Evolutionary conservation across 1,139 yeast species (phyloP), one percentile per base, ranked within the genome.

Genomic region (Yamadazyma atmosphaerica): DNA sequence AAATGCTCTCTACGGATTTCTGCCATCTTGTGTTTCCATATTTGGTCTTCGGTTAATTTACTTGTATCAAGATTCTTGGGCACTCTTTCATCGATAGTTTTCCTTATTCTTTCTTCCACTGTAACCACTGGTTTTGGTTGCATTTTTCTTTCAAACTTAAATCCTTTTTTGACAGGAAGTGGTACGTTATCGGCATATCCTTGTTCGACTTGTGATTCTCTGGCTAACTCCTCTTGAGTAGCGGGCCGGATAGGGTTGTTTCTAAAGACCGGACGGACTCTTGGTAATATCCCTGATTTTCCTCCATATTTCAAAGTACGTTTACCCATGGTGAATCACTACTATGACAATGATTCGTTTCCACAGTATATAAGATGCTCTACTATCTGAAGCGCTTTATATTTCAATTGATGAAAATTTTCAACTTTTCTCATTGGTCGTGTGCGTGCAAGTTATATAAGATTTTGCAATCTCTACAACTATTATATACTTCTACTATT

Each of bases 241-340:
- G 56, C 56, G 8, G 87, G 83, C 44, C 82, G 78, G 38, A 79
- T 74, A 2, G 90, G 88, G 39, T 53, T 54, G 33, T 72, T 67
- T 54, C 80, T 83, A 65, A 85, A 75, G 28, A 84, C 77, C 28
- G 84, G 80, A 55, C 95, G 81, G 11, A 86, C 81, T 42, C 68
- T 73, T 37, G 97, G 97, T 49, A 89, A 73, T 35, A 86, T 70
- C 57, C 97, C 96, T 38, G 94, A 83, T 64, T 85, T 85, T n/a
- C 81, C 81, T 24, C 81, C 81, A 51, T 63, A 71, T 50, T 70
- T 76, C 33, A 75, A 55, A 18, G 70, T 66, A 41, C 79, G 72
- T 51, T 75, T 78, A 41, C 79, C 76, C 81, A 75, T 42, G 29
- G 4, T 38, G 10, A n/a, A n/a, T n/a, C n/a, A n/a, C 14, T 25